phyloP scores from a whole-genome alignment of 768 basidiomycete genomes.

The Lentinula raphanica region DNA sequence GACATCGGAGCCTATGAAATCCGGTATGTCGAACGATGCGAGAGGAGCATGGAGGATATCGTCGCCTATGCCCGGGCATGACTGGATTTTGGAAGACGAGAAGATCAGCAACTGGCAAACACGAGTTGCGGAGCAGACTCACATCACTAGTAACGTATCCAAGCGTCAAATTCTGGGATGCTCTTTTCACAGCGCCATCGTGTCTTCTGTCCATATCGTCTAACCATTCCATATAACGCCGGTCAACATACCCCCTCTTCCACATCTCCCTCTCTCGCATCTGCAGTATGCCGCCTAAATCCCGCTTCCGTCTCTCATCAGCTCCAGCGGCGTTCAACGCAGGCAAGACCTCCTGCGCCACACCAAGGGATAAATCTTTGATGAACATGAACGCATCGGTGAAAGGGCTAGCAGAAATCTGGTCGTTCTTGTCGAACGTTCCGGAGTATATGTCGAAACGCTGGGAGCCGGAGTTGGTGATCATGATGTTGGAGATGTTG shows the following conservation, averaged over 20 bases:
- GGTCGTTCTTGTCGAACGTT: slow-evolving; percentile 75
- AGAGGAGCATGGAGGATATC: slow-evolving; percentile 62
- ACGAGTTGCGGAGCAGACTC: slow-evolving; percentile 17
- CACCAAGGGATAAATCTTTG: slow-evolving; percentile 41
- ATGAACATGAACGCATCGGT: slow-evolving; percentile 60
- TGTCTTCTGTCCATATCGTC: slow-evolving; percentile 44
- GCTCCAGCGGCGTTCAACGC: slow-evolving; percentile 44
- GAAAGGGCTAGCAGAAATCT: slow-evolving; percentile 72
- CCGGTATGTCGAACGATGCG: slow-evolving; percentile 47
- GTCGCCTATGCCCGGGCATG: slow-evolving; percentile 73
- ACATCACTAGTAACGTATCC: slow-evolving; percentile 77
- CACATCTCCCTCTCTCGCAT: slow-evolving; percentile 36
- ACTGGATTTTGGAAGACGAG: slow-evolving; percentile 24
- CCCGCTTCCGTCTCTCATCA: slow-evolving; percentile 29
- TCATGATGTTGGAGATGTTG: slow-evolving; percentile 55
- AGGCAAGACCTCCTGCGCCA: slow-evolving; percentile 51
- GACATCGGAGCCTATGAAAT: slow-evolving; percentile 53
- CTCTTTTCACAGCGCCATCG: slow-evolving; percentile 32
- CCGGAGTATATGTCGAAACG: slow-evolving; percentile 68
- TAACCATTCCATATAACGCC: slow-evolving; percentile 51
- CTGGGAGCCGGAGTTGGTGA: slow-evolving; percentile 58
- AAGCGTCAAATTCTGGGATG: slow-evolving; percentile 49
- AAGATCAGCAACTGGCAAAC: not conserved
- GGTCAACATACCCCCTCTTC: slow-evolving; percentile 45
- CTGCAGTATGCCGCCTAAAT: slow-evolving; percentile 21